Base-by-base conservation (phyloP, 202 grass and related monocot genomes). In the Panicum hallii region DNA sequence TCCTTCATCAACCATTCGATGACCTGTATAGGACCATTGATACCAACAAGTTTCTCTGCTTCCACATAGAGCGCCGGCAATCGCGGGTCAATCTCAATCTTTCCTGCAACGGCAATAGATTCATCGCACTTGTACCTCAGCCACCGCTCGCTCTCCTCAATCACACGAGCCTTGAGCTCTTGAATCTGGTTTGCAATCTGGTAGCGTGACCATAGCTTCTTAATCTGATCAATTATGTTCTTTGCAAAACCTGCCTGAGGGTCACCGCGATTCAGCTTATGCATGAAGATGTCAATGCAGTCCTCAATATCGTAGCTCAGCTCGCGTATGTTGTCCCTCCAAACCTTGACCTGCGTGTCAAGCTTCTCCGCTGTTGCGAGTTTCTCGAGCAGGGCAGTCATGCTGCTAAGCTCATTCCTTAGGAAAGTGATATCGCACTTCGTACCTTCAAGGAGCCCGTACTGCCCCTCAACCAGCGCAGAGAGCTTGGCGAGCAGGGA, bases 241-340 rank as follows among this genome's bases (percentile, higher is more conserved):
- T 11, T 11, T 0, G 13, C 9, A 9, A 79, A 9, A 5, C 11
- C 16, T 0, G 9, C 58, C 4, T 48, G 1, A 2, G 13, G 15
- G 9, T 12, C 43, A 3, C 42, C 43, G 46, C 12, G 22, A 12
- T 28, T 16, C 19, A 30, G 11, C 68, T 49, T 71, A n/a, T 48
- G 11, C 68, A 30, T 78, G 23, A 78, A 78, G 4, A 20, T 4
- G 11, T 78, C 75, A 3, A 78, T 64, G 43, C 58, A 63, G 5
- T 78, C 75, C 7, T 82, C 79, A 6, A 56, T 82, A 30, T 69
- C 65, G 5, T 58, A 70, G 79, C 14, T 44, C 11, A 82, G 48
- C 22, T 82, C 79, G 1, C 79, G 50, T 16, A 82, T 17, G 6
- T 82, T 47, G 16, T 82, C 17, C 58, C 42, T 78, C 75, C 75